A percentile compares a stretch with the other conserved stretches of the same genome.
These are phyloP conservation scores for Geotrichum aggregatum DNA, from an alignment of 1,139 yeast species.

Conservation along the genomic window DNA sequence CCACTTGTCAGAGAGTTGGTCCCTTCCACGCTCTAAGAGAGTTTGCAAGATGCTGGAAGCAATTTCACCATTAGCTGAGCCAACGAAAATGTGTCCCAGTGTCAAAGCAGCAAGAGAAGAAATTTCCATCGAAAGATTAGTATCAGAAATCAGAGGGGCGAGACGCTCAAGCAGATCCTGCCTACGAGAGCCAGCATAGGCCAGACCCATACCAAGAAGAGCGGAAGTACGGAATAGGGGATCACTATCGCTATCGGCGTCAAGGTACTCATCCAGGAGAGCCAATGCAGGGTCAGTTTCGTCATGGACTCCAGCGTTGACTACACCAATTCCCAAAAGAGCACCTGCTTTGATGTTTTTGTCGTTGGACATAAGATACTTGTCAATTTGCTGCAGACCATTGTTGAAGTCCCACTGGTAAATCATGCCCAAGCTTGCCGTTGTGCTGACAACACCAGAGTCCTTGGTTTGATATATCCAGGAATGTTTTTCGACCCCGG, in stretches of 20 bases:
- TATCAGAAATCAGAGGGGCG: constrained; percentile 82
- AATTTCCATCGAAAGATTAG: constrained; percentile 68
- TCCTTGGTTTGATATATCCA: constrained; percentile 95
- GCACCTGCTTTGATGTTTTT: constrained; percentile 95
- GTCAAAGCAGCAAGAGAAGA: constrained; percentile 87
- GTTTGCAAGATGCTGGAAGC: constrained; percentile 89
- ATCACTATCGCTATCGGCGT: constrained; percentile 36
- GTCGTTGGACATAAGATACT: constrained; percentile 80
- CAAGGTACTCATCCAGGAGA: constrained; percentile 71
- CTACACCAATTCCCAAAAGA: constrained; percentile 87
- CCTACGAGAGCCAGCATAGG: constrained; percentile 91
- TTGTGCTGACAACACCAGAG: constrained; percentile 87
- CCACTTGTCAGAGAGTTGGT: constrained; percentile 80
- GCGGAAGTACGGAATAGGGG: constrained; percentile 67
- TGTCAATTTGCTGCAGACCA: constrained; percentile 86
- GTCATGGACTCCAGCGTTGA: constrained; percentile 92
- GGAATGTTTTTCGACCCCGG: constrained; percentile 63
- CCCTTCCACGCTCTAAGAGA: constrained; percentile 74
- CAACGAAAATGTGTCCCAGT: constrained; percentile 90
- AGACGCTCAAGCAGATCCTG: constrained; percentile 75
- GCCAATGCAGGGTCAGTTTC: constrained; percentile 93
- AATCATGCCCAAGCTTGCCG: constrained; percentile 87
- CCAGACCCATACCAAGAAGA: constrained; percentile 85
- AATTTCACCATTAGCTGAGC: constrained; percentile 92
- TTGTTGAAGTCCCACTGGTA: constrained; percentile 89